These are phyloP conservation scores for Dicorynia guianensis DNA, from an alignment of 306 rosid genomes.

Conservation along the genomic window DNA sequence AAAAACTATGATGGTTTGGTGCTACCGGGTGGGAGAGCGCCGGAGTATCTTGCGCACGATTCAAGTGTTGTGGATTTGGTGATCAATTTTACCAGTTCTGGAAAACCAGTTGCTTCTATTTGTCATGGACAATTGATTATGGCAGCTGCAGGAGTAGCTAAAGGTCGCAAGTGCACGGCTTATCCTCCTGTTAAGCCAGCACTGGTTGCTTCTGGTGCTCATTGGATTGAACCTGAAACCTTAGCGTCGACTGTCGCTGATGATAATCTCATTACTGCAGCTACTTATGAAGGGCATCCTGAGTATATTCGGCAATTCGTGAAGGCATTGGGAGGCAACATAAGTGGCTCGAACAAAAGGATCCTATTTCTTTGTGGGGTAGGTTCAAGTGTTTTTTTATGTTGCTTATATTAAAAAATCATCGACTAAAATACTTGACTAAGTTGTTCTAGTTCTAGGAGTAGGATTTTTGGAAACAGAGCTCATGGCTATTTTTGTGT, in stretches of 20 bases:
- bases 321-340: conserved; percentile 81
- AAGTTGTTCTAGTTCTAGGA: conserved; percentile 22
- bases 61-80: conserved; percentile 62
- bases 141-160: conserved; percentile 77
- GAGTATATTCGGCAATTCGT: conserved; percentile 65
- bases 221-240: conserved; percentile 85
- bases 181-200: conserved; percentile 63
- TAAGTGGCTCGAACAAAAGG: conserved; percentile 64
- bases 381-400: conserved; percentile 37
- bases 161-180: conserved; percentile 78
- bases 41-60: conserved; percentile 79
- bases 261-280: conserved; percentile 72
- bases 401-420: background rate
- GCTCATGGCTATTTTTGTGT: background rate
- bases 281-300: conserved; percentile 66
- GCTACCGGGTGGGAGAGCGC: conserved; percentile 92
- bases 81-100: conserved; percentile 52
- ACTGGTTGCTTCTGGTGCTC: conserved; percentile 77
- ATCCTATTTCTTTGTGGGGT: conserved; percentile 94
- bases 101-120: conserved; percentile 70
- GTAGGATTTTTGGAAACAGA: conserved; percentile 14
- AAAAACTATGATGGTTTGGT: conserved; percentile 76
- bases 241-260: conserved; percentile 62
- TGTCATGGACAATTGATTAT: conserved; percentile 90
- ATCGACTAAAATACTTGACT: too few species aligned